phyloP scores from a whole-genome alignment of 441 rosid species.

The Macaranga tanarius region DNA sequence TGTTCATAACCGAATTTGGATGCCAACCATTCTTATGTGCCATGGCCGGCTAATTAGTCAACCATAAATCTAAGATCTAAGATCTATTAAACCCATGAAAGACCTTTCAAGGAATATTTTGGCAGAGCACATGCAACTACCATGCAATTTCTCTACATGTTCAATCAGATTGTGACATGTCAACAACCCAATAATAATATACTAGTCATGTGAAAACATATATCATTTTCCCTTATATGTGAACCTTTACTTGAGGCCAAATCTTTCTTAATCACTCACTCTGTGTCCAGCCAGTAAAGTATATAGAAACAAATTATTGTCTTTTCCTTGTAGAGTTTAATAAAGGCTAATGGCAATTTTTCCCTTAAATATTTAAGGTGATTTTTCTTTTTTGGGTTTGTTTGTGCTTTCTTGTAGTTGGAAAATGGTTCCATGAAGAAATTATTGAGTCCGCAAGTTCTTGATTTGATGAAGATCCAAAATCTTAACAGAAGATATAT shows the following conservation, averaged over 20 bases:
- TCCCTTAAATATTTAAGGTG: neutral
- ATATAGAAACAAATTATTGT: neutral
- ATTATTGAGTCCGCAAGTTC: neutral
- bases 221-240: neutral
- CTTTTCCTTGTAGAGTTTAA: neutral
- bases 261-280: slow-evolving; percentile 6
- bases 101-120: slow-evolving; percentile 1
- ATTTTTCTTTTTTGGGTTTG: neutral
- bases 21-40: neutral
- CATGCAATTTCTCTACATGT: neutral
- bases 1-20: neutral
- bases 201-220: neutral
- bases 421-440: neutral
- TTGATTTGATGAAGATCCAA: slow-evolving; percentile 17
- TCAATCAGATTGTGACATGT: slow-evolving; percentile 13
- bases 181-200: slow-evolving; percentile 6
- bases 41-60: slow-evolving; percentile 15
- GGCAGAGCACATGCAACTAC: slow-evolving; percentile 13
- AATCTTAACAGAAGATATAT: slow-evolving; percentile 3
- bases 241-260: slow-evolving; percentile 20
- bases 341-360: neutral
- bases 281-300: neutral
- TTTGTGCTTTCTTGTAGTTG: neutral
- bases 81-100: slow-evolving; percentile 12
- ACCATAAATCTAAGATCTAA: slow-evolving; percentile 23